Conservation (phyloP, 2,329 filamentous ascomycete species). For the Cladophialophora chaetospira region DNA sequence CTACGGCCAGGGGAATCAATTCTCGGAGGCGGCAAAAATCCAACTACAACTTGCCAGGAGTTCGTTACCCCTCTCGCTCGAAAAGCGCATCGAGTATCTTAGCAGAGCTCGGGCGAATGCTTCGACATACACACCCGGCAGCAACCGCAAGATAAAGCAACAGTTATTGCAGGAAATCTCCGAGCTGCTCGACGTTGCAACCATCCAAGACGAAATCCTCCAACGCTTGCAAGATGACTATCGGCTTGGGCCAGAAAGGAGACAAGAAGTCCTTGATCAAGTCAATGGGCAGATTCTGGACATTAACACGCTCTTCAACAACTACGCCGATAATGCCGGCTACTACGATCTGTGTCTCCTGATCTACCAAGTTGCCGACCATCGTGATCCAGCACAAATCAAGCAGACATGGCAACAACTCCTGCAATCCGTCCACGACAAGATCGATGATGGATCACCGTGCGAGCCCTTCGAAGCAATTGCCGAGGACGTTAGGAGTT, state of each 20-base stretch:
- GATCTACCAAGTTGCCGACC: conserved; percentile 89
- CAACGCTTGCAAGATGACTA: conserved; percentile 73
- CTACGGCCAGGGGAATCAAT: conserved; percentile 80
- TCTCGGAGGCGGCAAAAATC: conserved; percentile 83
- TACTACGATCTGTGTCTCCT: conserved; percentile 93
- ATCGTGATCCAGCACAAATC: conserved; percentile 84
- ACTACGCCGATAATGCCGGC: conserved; percentile 83
- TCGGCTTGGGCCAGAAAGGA: conserved; percentile 66
- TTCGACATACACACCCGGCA: conserved; percentile 74
- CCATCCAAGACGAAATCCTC: conserved; percentile 90
- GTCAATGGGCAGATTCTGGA: conserved; percentile 78
- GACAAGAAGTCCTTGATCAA: conserved; percentile 63
- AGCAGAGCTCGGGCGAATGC: conserved; percentile 91
- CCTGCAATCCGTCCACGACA: conserved; percentile 69
- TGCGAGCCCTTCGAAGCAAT: conserved; percentile 53
- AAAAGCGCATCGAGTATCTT: conserved; percentile 84
- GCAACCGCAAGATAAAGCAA: conserved; percentile 79
- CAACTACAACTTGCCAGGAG: conserved; percentile 82
- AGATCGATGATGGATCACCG: conserved; percentile 48
- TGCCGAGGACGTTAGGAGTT: conserved; percentile 56
- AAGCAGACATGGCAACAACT: conserved; percentile 80
- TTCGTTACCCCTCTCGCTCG: conserved; percentile 76
- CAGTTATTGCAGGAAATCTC: conserved; percentile 80
- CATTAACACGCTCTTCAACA: conserved; percentile 85
- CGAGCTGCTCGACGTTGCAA: conserved; percentile 86